Conservation (phyloP, 805 yeast genomes). For the Tetrapisispora nanseiensis region DNA sequence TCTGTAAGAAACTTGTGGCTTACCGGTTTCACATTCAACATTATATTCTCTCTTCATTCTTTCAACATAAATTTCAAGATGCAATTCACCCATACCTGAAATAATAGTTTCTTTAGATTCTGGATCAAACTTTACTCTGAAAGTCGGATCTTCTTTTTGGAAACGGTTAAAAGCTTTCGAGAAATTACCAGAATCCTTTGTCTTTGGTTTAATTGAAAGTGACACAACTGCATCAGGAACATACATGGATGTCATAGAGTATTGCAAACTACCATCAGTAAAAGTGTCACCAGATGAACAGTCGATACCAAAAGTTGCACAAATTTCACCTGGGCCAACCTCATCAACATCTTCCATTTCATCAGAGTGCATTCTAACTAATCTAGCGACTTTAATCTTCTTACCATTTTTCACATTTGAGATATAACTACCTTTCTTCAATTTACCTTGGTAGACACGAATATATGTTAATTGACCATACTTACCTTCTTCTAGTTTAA, state of each 20-base stretch:
- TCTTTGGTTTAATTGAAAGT: constrained; percentile 76
- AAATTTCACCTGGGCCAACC: constrained; percentile 95
- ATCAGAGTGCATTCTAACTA: constrained; percentile 97
- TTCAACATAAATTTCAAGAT: constrained; percentile 94
- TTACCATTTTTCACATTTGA: constrained; percentile 87
- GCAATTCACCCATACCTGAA: constrained; percentile 97
- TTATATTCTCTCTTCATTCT: constrained; percentile 96
- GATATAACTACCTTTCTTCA: constrained; percentile 84
- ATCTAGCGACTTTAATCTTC: constrained; percentile 82
- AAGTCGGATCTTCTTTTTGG: constrained; percentile 98
- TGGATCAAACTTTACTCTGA: constrained; percentile 85
- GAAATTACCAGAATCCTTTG: constrained; percentile 79
- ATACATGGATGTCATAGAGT: constrained; percentile 95
- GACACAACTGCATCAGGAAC: constrained; percentile 99
- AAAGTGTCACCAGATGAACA: constrained; percentile 98
- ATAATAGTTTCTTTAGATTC: constrained; percentile 83
- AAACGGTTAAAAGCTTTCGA: constrained; percentile 95
- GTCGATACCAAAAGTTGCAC: constrained; percentile 98
- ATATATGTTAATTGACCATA: constrained; percentile 96
- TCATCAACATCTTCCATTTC: constrained; percentile 98
- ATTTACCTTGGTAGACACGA: constrained; percentile 92
- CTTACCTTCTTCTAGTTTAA: constrained; percentile 96
- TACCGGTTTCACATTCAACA: constrained; percentile 90
- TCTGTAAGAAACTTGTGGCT: constrained; percentile 96
- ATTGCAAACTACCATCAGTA: constrained; percentile 68